Percentiles rank a stretch among this genome's conserved stretches.
Conservation (phyloP, 2,329 filamentous ascomycete species). For the Nothophaeocryptopus gaeumannii region DNA sequence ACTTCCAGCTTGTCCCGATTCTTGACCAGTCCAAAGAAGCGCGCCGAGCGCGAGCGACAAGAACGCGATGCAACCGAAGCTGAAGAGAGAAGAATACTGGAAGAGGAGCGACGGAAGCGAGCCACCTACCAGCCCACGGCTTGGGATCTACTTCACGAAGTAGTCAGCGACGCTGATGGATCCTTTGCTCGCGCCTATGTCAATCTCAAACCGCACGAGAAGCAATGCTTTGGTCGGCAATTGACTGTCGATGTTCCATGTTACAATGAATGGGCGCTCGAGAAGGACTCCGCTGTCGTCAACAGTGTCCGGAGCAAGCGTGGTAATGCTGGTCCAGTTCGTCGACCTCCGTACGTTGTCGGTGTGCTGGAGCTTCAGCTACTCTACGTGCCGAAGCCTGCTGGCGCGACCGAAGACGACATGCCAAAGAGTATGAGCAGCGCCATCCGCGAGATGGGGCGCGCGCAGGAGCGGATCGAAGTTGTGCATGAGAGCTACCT, state of each 20-base stretch:
- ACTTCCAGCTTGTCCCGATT: slow-evolving; percentile 87
- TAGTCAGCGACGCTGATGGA: slow-evolving; percentile 81
- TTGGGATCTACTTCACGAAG: slow-evolving; percentile 81
- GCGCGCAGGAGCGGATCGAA: slow-evolving; percentile 76
- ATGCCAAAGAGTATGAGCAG: slow-evolving; percentile 99
- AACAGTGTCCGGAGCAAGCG: slow-evolving; percentile 92
- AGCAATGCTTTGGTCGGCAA: slow-evolving; percentile 80
- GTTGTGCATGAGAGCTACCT: slow-evolving; percentile 78
- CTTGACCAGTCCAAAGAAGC: slow-evolving; percentile 92
- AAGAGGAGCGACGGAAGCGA: slow-evolving; percentile 52
- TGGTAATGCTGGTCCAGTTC: slow-evolving; percentile 59
- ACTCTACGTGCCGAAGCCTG: slow-evolving; percentile 89
- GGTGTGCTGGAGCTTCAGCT: slow-evolving; percentile 93
- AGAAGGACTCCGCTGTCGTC: slow-evolving; percentile 67
- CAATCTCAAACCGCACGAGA: slow-evolving; percentile 88
- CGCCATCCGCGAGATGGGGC: slow-evolving; percentile 87
- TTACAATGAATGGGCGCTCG: slow-evolving; percentile 98
- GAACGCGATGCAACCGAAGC: slow-evolving; percentile 78
- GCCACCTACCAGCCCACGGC: slow-evolving; percentile 64
- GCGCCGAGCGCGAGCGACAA: slow-evolving; percentile 85
- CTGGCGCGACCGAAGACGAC: slow-evolving; percentile 81
- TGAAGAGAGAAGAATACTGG: slow-evolving; percentile 40
- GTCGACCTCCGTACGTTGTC: slow-evolving; percentile 88
- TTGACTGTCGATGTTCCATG: slow-evolving; percentile 85
- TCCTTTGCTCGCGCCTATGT: slow-evolving; percentile 94